Conservation (phyloP, 768 basidiomycete species). For the Suillus hirtellus region DNA sequence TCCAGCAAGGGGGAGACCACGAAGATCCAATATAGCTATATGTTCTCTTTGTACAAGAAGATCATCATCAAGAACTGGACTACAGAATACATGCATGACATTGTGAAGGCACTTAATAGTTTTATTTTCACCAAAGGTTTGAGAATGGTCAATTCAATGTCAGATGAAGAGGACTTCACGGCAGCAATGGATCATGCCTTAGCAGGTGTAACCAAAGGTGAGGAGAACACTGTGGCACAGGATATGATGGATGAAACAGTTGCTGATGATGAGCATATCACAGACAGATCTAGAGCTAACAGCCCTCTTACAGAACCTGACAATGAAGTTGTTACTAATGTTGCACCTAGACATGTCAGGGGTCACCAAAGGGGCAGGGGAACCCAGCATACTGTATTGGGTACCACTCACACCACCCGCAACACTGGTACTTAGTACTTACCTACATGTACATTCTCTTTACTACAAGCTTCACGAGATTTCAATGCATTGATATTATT, state of each 20-base stretch:
- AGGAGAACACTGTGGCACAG: not conserved
- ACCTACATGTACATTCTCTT: too few species aligned
- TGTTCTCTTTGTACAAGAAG: slow-evolving; percentile 8
- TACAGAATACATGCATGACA: not conserved
- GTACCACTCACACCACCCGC: too few species aligned
- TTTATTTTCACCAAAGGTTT: not conserved
- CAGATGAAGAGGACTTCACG: not conserved
- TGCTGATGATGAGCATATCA: too few species aligned
- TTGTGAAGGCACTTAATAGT: not conserved
- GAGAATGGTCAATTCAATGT: not conserved
- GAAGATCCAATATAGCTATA: not conserved
- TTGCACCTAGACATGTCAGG: too few species aligned
- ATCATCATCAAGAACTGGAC: slow-evolving; percentile 9
- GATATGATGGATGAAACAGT: too few species aligned
- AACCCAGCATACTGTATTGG: too few species aligned
- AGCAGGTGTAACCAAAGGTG: not conserved
- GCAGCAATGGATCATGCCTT: not conserved
- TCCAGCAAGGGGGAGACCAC: not conserved
- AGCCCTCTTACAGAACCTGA: too few species aligned
- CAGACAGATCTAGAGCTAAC: too few species aligned
- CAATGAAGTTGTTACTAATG: not conserved
- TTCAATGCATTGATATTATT: too few species aligned
- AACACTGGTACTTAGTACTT: too few species aligned
- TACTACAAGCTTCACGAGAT: too few species aligned
- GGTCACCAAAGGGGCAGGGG: too few species aligned